Base-by-base conservation (phyloP, 768 basidiomycete species). In the Leccinum truebloodii region DNA sequence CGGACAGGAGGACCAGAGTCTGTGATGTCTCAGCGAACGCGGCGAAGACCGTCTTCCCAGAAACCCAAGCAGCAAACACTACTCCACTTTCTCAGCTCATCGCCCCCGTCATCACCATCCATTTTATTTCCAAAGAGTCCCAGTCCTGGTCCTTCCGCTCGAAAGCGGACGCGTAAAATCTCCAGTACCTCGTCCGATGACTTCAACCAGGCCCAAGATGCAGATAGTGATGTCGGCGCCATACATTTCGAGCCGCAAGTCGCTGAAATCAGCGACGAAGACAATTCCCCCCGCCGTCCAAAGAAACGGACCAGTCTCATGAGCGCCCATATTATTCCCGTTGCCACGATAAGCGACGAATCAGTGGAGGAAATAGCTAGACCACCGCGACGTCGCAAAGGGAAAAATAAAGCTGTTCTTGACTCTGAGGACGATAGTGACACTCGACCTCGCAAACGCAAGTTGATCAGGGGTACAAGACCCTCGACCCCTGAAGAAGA, bases 241-340 rank as follows among this genome's bases (percentile, higher is more conserved):
- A 85, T 88, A 53, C 80, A 67, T 49, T 82, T 89, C 54, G 81
- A 81, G 60, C 74, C 80, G 18, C 62, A 74, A 28, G 52, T 44
- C 32, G 9, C 58, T 4, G 65, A 65, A n/a, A 51, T 62, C 52
- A 68, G 66, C 57, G 72, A 70, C 26, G 66, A 69, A 56, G 70
- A 69, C 32, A 61, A 63, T 28, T 65, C 68, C 13, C 69, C 73
- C 35, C 69, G 64, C 56, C 66, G 67, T 48, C 70, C 69, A 32
- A 73, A 65, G 60, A 59, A 58, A 57, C 61, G 57, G 37, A 67
- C 53, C 52, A 54, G 52, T 44, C 61, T 61, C 14, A 52, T 28
- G 3, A 61, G 65, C 18, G 60, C 61, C 16, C 67, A 70, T 54
- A n/a, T 24, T 52, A 57, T 66, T 5, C 64, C 64, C 14, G 44